phyloP scores from a whole-genome alignment of 345 rosid genomes.

The Erysimum cheiranthoides region DNA sequence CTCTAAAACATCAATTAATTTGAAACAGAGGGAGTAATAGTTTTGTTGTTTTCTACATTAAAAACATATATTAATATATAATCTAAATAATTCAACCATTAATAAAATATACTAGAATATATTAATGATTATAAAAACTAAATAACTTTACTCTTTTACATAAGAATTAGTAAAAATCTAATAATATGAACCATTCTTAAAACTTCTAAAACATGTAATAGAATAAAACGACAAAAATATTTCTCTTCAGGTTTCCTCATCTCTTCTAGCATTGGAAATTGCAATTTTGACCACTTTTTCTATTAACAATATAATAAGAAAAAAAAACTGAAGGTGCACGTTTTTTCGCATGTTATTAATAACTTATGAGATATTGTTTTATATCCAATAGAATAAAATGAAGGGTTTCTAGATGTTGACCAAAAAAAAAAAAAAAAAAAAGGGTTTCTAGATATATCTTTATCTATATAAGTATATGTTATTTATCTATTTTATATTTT shows the following conservation, averaged over 20 bases:
- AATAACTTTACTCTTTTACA: no score
- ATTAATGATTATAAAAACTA: no score
- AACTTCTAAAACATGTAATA: no score
- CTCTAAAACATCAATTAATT: no score
- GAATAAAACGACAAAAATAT: not conserved
- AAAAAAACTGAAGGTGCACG: conserved; percentile 12
- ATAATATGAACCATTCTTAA: no score
- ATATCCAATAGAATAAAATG: conserved; percentile 28
- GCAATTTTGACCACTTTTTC: conserved; percentile 41
- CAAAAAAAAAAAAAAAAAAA: no score
- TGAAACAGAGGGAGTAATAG: no score
- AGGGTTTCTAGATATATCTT: conserved; percentile 35
- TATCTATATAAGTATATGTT: not conserved
- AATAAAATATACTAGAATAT: no score
- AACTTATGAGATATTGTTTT: not conserved
- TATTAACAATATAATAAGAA: conserved; percentile 5
- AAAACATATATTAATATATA: no score
- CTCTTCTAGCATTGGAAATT: conserved; percentile 41
- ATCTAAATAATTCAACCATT: no score
- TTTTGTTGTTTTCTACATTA: no score
- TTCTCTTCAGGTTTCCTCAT: conserved; percentile 32
- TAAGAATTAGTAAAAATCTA: no score
- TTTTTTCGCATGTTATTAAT: conserved; percentile 10
- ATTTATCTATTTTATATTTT: conserved; percentile 22
- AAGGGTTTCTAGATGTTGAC: conserved; percentile 34